Evolutionary conservation across 306 rosid genomes (phyloP).

Genomic region (Clitoria ternatea): DNA sequence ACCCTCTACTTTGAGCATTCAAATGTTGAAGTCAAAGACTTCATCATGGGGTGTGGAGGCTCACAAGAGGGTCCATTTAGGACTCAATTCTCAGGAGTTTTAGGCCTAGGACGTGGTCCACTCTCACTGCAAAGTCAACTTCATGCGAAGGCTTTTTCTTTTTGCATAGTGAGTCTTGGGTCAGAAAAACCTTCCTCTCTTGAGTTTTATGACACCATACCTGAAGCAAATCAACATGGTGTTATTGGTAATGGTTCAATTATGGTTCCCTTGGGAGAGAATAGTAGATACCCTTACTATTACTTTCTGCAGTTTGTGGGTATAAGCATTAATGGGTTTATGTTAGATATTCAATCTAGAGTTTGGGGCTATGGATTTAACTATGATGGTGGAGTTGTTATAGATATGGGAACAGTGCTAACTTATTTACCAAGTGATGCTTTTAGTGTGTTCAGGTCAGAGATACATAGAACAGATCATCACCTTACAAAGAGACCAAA

Average conservation of each 20-base stretch:
- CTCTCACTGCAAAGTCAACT: constrained; percentile 42
- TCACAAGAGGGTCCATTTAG: constrained; percentile 26
- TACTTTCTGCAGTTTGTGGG: constrained; percentile 43
- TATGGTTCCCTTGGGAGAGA: constrained; percentile 24
- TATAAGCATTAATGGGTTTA: constrained; percentile 33
- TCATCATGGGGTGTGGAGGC: constrained; percentile 34
- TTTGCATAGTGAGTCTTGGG: constrained; percentile 9
- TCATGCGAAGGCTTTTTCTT: constrained; percentile 32
- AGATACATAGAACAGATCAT: constrained; percentile 3
- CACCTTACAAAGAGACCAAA: neutral
- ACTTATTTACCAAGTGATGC: constrained; percentile 37
- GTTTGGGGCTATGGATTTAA: constrained; percentile 49
- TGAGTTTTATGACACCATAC: constrained; percentile 20
- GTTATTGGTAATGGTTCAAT: neutral
- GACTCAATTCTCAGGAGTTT: constrained; percentile 24
- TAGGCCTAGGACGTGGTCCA: constrained; percentile 40
- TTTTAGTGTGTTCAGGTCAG: constrained; percentile 17
- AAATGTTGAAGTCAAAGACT: neutral
- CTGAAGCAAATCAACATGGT: neutral
- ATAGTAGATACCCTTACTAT: constrained; percentile 25
- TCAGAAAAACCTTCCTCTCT: constrained; percentile 17
- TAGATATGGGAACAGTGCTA: constrained; percentile 14
- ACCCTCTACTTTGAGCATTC: constrained; percentile 11
- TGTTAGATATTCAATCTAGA: constrained; percentile 35
- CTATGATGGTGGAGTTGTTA: constrained; percentile 37